These are phyloP conservation scores for Erysiphe neolycopersici DNA, from an alignment of 2,329 filamentous ascomycete genomes.

Conservation along the genomic window DNA sequence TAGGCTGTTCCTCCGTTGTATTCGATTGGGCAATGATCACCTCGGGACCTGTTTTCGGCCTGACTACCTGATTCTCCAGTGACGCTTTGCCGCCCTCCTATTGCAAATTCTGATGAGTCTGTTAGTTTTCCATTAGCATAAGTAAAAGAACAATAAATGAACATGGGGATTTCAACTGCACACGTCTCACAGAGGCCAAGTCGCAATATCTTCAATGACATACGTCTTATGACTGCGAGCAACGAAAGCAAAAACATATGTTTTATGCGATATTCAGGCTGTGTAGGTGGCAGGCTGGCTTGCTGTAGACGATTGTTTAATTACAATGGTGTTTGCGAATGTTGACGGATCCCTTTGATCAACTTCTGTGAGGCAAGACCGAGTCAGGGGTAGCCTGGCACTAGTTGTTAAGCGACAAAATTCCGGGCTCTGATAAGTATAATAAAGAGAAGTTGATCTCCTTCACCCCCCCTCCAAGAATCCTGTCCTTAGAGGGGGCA, in stretches of 20 bases:
- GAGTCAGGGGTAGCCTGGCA: conserved; percentile 1
- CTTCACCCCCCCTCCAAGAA: background rate
- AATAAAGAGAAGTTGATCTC: conserved; percentile 4
- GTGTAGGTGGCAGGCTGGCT: no score
- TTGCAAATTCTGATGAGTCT: no score
- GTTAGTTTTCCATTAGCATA: no score
- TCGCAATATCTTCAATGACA: no score
- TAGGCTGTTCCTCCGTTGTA: background rate
- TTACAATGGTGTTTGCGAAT: background rate
- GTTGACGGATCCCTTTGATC: background rate
- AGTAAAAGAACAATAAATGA: no score
- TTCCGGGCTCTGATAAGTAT: conserved; percentile 1
- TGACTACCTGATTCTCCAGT: background rate
- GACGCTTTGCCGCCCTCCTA: background rate
- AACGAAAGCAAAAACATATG: no score
- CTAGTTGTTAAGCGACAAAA: conserved; percentile 2
- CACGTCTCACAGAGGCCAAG: no score
- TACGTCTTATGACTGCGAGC: no score
- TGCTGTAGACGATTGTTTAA: background rate
- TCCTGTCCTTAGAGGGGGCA: background rate
- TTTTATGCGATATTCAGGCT: no score
- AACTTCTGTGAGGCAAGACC: conserved; percentile 2
- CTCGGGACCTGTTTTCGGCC: background rate
- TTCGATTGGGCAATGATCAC: background rate
- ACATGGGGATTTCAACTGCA: no score